Conservation (phyloP, 108 stramenopile genomes). For the Pseudonitzschia pungens region DNA sequence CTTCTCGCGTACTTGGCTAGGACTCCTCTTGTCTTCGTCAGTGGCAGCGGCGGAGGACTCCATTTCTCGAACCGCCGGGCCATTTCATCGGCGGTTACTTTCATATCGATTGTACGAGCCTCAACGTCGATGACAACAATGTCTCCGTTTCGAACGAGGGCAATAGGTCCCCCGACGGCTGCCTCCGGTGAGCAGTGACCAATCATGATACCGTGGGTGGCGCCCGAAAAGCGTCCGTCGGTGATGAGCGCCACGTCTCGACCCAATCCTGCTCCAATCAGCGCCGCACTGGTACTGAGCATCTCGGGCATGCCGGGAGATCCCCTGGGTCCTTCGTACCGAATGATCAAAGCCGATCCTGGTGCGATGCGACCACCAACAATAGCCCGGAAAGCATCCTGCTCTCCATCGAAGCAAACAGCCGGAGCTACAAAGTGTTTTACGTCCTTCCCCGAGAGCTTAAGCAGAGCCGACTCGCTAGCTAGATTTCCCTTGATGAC, state of each 20-base stretch:
- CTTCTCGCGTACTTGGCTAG: too few species aligned
- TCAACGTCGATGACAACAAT: slow-evolving; percentile 24
- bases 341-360: background rate
- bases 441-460: slow-evolving; percentile 61
- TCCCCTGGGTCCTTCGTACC: background rate
- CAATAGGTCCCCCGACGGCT: slow-evolving; percentile 15
- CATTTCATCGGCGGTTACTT: slow-evolving; percentile 5
- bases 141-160: slow-evolving; percentile 24
- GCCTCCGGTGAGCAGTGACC: slow-evolving; percentile 23
- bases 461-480: slow-evolving; percentile 51
- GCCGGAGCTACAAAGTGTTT: background rate
- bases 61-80: slow-evolving; percentile 2
- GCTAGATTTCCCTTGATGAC: slow-evolving; percentile 55
- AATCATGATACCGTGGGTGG: slow-evolving; percentile 25
- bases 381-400: background rate
- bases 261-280: slow-evolving; percentile 1
- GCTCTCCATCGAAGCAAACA: background rate
- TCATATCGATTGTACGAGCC: background rate
- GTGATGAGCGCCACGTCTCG: slow-evolving; percentile 27
- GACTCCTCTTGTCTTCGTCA: background rate
- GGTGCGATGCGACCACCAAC: background rate
- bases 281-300: background rate
- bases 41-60: slow-evolving; percentile 5
- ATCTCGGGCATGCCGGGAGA: slow-evolving; percentile 11
- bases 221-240: slow-evolving; percentile 33